Percentiles rank a stretch among this genome's conserved stretches.
These are phyloP conservation scores for Choanephora cucurbitarum DNA, from an alignment of 371 early-diverging fungal genomes.

Conservation along the genomic window DNA sequence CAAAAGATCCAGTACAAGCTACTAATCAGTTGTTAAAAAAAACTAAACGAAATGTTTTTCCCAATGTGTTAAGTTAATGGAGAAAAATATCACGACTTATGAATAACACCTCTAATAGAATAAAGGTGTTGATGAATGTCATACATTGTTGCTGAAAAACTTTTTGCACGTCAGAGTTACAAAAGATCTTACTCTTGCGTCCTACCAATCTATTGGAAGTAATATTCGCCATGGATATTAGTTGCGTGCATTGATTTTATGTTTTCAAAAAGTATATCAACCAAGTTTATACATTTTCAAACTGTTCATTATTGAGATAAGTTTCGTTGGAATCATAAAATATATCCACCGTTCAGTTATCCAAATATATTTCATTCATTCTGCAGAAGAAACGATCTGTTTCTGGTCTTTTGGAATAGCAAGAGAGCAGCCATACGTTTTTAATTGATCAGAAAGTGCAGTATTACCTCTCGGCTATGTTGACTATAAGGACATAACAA, in stretches of 20 bases:
- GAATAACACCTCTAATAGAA: neutral
- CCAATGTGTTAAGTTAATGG: neutral
- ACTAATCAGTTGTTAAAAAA: conserved; percentile 11
- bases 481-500: conserved; percentile 11
- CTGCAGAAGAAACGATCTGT: conserved; percentile 19
- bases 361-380: conserved; percentile 20
- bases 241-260: conserved; percentile 13
- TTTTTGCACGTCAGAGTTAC: too few species aligned
- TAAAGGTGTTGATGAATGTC: too few species aligned
- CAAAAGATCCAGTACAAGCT: conserved; percentile 7
- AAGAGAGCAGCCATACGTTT: conserved; percentile 15
- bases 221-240: too few species aligned
- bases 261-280: conserved; percentile 10
- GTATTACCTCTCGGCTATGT: conserved; percentile 11
- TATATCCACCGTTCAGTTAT: too few species aligned
- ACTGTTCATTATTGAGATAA: conserved; percentile 15
- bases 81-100: neutral
- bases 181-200: too few species aligned
- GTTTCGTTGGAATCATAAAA: too few species aligned
- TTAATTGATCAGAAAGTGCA: conserved; percentile 12
- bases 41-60: neutral
- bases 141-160: too few species aligned
- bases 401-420: conserved; percentile 23
- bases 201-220: too few species aligned
- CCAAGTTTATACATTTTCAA: conserved; percentile 18